These are phyloP conservation scores for Catunica adiposa DNA, from an alignment of 2,329 filamentous ascomycete species.

Conservation along the genomic window DNA sequence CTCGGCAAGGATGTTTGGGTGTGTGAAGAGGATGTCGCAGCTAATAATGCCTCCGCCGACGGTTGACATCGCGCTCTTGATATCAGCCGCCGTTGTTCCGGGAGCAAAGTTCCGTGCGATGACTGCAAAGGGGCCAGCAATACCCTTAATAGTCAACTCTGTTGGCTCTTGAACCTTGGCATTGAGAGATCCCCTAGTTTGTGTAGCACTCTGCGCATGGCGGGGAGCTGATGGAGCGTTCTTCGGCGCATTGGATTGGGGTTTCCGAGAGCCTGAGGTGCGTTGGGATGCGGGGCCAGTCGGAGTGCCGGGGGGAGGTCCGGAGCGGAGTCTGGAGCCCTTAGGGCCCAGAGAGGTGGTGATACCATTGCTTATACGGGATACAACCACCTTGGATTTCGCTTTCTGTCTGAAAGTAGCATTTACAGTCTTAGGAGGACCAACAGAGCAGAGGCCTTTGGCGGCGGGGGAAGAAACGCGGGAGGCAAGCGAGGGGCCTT, in stretches of 20 bases:
- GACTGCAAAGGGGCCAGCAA: constrained; percentile 54
- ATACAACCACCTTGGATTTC: constrained; percentile 4
- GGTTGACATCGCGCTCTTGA: constrained; percentile 65
- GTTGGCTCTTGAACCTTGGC: not conserved
- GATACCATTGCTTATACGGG: constrained; percentile 9
- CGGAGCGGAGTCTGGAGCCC: constrained; percentile 4
- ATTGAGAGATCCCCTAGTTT: not conserved
- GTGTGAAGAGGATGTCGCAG: constrained; percentile 50
- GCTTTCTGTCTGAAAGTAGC: not conserved
- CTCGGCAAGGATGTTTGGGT: constrained; percentile 61
- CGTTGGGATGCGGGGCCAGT: not conserved
- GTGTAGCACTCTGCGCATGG: not conserved
- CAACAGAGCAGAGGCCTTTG: constrained; percentile 7
- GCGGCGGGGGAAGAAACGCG: constrained; percentile 12
- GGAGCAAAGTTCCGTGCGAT: constrained; percentile 69
- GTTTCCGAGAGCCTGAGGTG: not conserved
- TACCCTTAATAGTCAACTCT: constrained; percentile 54
- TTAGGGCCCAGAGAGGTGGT: constrained; percentile 10
- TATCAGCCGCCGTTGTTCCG: constrained; percentile 66
- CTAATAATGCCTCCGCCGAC: constrained; percentile 52
- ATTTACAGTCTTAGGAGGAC: constrained; percentile 7
- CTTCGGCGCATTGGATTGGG: not conserved
- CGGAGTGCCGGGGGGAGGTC: not conserved
- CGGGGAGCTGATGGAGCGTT: not conserved
- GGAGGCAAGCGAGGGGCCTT: constrained; percentile 8